Base-by-base conservation (phyloP, 805 yeast genomes). In the Kluyveromyces starmeri region DNA sequence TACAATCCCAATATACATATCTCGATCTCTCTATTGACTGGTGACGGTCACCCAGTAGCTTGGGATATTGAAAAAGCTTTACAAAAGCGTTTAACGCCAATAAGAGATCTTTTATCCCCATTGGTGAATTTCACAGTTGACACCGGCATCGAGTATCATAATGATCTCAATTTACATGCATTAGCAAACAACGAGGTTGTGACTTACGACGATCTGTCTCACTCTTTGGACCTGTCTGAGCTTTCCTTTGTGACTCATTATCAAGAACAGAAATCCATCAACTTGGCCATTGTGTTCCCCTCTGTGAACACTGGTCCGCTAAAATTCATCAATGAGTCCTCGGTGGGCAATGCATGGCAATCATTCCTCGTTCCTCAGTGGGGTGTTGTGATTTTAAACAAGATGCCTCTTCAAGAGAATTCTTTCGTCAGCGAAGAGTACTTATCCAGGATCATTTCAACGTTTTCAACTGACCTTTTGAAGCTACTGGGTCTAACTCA, bases 331-430 rank as follows among this genome's bases (percentile, higher is more conserved):
- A 47, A 45, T 20, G 35, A 37, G 14, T 18, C 41, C 14, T 27
- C 36, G 15, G 22, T 20, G 15, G 30, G 23, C 8, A 32, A 20
- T 2, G 37, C 41, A 15, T 56, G 59, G 58, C 36, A 46, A 32
- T 47, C 58, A 36, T 86, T 80, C 50, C 56, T 82, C 29, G 73
- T 89, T 15, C 94, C 96, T 6, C 94, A 83, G 58, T 88, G 95
- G 95, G 96, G 42, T 72, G 83, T 37, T 56, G 62, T 48, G 62
- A 79, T 43, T 50, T 61, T 53, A 67, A 78, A 53, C 28, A 47
- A 49, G 19, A 38, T 43, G n/a, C 48, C 60, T n/a, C 19, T 60
- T 8, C 40, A 43, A 7, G 28, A 35, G 27, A 44, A 53, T 47
- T 41, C 54, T 27, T 43, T 45, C 2, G 44, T 78, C n/a, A 45